phyloP scores from a whole-genome alignment of 345 rosid species.

The Eucalyptus pauciflora region DNA sequence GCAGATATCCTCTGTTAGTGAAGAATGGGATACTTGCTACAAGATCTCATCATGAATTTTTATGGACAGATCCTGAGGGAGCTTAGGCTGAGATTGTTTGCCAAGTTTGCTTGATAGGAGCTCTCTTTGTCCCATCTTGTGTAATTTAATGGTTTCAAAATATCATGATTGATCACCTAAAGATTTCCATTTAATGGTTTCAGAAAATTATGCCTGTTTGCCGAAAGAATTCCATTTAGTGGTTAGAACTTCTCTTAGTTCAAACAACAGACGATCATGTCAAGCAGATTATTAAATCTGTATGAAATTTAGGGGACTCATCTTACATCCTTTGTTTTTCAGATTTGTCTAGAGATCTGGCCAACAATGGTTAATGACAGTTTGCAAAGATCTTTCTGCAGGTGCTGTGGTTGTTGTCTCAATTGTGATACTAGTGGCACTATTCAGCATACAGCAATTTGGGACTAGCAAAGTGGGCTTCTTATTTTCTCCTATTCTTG shows the following conservation, averaged over 20 bases:
- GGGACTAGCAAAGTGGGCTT: slow-evolving; percentile 90
- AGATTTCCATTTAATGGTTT: not conserved
- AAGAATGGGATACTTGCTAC: not conserved
- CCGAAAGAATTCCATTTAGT: not conserved
- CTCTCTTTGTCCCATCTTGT: not conserved
- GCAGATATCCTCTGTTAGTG: not conserved
- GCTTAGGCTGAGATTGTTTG: not conserved
- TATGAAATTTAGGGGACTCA: not conserved
- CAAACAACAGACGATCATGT: not conserved
- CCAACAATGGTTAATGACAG: not conserved
- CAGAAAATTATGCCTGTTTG: not conserved
- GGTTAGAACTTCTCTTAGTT: not conserved
- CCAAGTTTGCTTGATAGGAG: not conserved
- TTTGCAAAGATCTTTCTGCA: slow-evolving; percentile 15
- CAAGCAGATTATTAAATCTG: not conserved
- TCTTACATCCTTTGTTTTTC: not conserved
- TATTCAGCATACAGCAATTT: slow-evolving; percentile 87
- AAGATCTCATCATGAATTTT: not conserved
- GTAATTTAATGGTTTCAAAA: not conserved
- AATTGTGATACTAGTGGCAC: slow-evolving; percentile 44
- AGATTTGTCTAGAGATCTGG: not conserved
- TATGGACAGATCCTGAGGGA: not conserved
- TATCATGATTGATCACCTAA: not conserved
- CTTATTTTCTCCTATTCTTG: slow-evolving; percentile 80
- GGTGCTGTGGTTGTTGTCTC: slow-evolving; percentile 69